Evolutionary conservation across 805 yeast species (phyloP), one percentile per base, ranked within the genome.

Genomic region (Huiozyma naganishii): DNA sequence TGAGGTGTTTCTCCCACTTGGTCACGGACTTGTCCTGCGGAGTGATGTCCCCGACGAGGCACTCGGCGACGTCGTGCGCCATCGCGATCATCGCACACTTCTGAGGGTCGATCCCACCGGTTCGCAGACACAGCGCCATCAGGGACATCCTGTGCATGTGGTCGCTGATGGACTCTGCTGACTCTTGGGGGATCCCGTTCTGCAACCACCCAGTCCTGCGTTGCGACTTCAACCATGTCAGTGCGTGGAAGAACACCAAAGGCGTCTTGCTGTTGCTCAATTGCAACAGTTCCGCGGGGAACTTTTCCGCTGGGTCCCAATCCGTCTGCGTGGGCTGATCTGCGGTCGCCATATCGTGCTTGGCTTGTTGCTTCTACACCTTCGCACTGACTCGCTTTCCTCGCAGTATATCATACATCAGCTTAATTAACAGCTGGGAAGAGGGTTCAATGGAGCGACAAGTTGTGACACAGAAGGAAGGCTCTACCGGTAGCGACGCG

Each of bases 91-190:
- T 82, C 45, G 80, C 82, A 68, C 96, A 87, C 52, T 76, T 76
- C 45, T 73, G 71, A 27, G 74, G 68, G 61, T 84, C 78, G 33
- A 83, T 68, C 1, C 67, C 64, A 12, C 62, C 61, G 38, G 70
- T 64, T 30, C 65, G 64, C 36, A 86, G 70, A 13, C 86, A 62
- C 80, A 87, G 75, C 12, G 90, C 71, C 43, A 88, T 79, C 23
- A 90, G 68, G 4, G 87, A 78, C 96, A 90, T 89, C 45, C 98
- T 72, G 60, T 90, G 89, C 96, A 89, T 89, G 63, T 90, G 97
- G 63, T 89, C 97, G 11, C 86, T 75, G 41, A 88, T 87, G 39
- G 84, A 76, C 62, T 88, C 73, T 46, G 72, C 66, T 3, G 27
- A 33, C 7, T 28, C 39, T 54, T 76, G 77, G 57, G 71, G 64